Percentiles rank a stretch among this genome's conserved stretches.
Evolutionary conservation across 1,139 yeast species (phyloP).

Genomic region (Scheffersomyces titani): DNA sequence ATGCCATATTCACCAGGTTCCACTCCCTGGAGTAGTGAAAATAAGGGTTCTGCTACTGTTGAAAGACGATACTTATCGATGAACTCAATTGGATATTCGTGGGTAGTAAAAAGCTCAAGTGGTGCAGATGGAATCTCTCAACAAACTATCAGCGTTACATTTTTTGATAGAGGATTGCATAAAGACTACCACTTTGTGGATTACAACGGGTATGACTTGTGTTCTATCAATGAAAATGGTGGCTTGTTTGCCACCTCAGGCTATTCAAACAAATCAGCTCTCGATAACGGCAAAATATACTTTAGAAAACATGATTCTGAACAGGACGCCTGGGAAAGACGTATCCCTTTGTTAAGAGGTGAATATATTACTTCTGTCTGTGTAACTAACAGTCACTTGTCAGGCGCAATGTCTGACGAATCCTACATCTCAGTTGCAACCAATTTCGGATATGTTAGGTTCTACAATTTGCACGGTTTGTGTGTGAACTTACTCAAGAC

Average conservation of each 20-base stretch:
- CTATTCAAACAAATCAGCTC: constrained; percentile 15
- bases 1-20: constrained; percentile 72
- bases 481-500: constrained; percentile 42
- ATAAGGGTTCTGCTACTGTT: constrained; percentile 25
- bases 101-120: constrained; percentile 67
- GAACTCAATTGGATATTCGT: constrained; percentile 79
- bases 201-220: constrained; percentile 66
- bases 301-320: constrained; percentile 49
- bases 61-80: constrained; percentile 76
- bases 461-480: constrained; percentile 43
- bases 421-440: constrained; percentile 46
- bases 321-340: constrained; percentile 47
- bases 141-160: constrained; percentile 78
- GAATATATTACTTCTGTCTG: constrained; percentile 44
- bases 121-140: constrained; percentile 22
- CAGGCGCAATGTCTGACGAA: constrained; percentile 17
- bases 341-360: constrained; percentile 32
- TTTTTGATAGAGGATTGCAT: constrained; percentile 78
- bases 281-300: constrained; percentile 33
- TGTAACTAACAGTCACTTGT: constrained; percentile 23
- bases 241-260: constrained; percentile 59
- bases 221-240: constrained; percentile 70
- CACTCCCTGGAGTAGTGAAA: constrained; percentile 69
- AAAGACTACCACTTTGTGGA: constrained; percentile 89
- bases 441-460: constrained; percentile 41